These are phyloP conservation scores for Penicillium macrosclerotiorum DNA, from an alignment of 495 filamentous ascomycete genomes.

Conservation along the genomic window DNA sequence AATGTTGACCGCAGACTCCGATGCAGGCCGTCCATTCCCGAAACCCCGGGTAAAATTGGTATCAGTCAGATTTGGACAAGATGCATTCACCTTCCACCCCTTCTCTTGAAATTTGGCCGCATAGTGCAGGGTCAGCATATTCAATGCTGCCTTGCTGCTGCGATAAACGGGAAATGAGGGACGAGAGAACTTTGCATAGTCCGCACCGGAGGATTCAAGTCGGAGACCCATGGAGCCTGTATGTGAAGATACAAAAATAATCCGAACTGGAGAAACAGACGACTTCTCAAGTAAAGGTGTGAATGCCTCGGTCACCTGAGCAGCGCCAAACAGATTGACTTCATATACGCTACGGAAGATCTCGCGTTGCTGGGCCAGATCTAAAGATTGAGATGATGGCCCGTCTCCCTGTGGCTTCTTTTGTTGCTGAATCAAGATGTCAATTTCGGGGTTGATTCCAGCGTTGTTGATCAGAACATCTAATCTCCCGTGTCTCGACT, in stretches of 20 bases:
- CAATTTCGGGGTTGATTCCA: slow-evolving; percentile 33
- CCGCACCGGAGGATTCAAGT: slow-evolving; percentile 3
- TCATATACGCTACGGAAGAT: slow-evolving; percentile 34
- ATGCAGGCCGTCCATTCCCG: slow-evolving; percentile 13
- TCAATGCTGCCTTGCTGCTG: slow-evolving; percentile 38
- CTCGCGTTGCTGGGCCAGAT: slow-evolving; percentile 21
- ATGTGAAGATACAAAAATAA: slow-evolving; percentile 41
- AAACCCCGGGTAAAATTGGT: slow-evolving; percentile 19
- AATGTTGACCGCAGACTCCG: slow-evolving; percentile 25
- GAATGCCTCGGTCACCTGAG: slow-evolving; percentile 40
- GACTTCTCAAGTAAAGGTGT: slow-evolving; percentile 44
- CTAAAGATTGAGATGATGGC: slow-evolving; percentile 1
- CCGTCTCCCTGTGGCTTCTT: background rate
- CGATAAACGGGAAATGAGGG: slow-evolving; percentile 22
- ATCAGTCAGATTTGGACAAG: slow-evolving; percentile 24
- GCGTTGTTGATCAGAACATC: slow-evolving; percentile 44
- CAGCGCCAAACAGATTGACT: slow-evolving; percentile 40
- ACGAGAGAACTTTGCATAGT: slow-evolving; percentile 10
- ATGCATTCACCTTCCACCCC: slow-evolving; percentile 28
- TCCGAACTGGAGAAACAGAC: slow-evolving; percentile 23
- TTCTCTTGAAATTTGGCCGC: slow-evolving; percentile 17
- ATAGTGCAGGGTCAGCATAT: slow-evolving; percentile 36
- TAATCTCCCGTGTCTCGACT: slow-evolving; percentile 24
- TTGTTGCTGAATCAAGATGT: slow-evolving; percentile 10
- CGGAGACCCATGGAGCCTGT: slow-evolving; percentile 31